phyloP scores from a whole-genome alignment of 2,329 filamentous ascomycete genomes.

The Talaromyces sp. region DNA sequence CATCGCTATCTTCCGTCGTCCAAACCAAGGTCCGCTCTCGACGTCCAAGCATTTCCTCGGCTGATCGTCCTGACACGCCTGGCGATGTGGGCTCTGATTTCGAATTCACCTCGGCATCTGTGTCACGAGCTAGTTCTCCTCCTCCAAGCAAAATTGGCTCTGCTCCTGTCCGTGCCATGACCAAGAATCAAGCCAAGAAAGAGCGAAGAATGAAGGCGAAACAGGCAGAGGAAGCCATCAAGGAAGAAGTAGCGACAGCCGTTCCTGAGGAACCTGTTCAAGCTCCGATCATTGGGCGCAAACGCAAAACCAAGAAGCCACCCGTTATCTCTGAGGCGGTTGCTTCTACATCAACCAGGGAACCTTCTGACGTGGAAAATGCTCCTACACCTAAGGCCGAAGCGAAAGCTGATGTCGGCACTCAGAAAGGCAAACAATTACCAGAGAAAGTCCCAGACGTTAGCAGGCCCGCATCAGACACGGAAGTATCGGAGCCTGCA shows the following conservation, averaged over 20 bases:
- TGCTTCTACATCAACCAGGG: constrained; percentile 1
- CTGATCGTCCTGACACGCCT: constrained; percentile 58
- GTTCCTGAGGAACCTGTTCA: constrained; percentile 49
- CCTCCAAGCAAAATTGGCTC: constrained; percentile 53
- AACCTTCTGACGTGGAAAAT: constrained; percentile 16
- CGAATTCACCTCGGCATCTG: constrained; percentile 55
- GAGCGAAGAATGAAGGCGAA: constrained; percentile 51
- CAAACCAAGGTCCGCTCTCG: constrained; percentile 33
- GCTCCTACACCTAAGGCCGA: constrained; percentile 24
- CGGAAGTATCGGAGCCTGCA: constrained; percentile 23
- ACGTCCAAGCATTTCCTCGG: constrained; percentile 49
- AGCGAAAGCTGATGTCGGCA: constrained; percentile 22
- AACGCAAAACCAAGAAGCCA: constrained; percentile 56
- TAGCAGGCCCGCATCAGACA: constrained; percentile 18
- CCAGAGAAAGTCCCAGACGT: constrained; percentile 25
- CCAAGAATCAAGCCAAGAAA: constrained; percentile 61
- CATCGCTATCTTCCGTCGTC: constrained; percentile 32
- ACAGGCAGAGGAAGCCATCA: constrained; percentile 44
- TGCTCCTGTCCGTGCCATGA: constrained; percentile 57
- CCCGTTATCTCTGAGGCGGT: constrained; percentile 26
- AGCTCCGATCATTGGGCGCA: constrained; percentile 60
- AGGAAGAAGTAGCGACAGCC: constrained; percentile 36
- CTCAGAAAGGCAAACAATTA: constrained; percentile 26
- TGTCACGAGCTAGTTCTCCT: constrained; percentile 59
- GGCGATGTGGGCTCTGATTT: constrained; percentile 58